Evolutionary conservation across 2,329 filamentous ascomycete genomes (phyloP), one percentile per base, ranked within the genome.

Genomic region (Xylariaceae sp.): DNA sequence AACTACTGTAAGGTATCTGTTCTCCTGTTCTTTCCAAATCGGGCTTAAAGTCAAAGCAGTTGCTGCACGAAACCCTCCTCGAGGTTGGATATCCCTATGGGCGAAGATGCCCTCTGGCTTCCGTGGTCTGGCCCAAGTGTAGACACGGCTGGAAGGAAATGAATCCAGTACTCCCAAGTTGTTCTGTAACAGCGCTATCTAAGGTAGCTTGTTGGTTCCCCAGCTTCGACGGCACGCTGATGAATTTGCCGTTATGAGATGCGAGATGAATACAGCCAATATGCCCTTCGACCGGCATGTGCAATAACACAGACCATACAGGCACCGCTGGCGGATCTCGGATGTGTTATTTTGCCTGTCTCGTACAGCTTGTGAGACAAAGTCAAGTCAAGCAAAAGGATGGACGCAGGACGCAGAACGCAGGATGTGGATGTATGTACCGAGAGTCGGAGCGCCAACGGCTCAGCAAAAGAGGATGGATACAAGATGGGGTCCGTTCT

Each of bases 321-420:
- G 48, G 39, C 47, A n/a, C 45, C 46, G 39, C 45, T 51, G 53
- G 51, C 49, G 51, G 51, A 52, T 56, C 47, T 43, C 39, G 51
- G 45, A 47, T 54, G 51, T 39, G 51, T 51, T 42, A 46, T 31
- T 56, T 44, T 42, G 45, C 42, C 51, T 45, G 41, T 44, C 35
- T 42, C 42, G 47, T 52, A 45, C 52, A 54, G 46, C 42, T 44
- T 54, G 47, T 54, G 52, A 56, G 54, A 56, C 54, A 56, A 48
- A 46, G 52, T 49, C 42, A 48, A 46, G 52, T 49, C 42, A 14
- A 38, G 4, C 15, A 54, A 38, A 42, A 51, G 43, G 17, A 11
- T 44, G 50, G 30, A 54, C 48, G 46, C 40, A 51, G 50, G 22
- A 27, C 22, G 47, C 31, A 53, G 41, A 19, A 44, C 19, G 42